These are phyloP conservation scores for Chlorella ohadii DNA, from an alignment of 139 green algal species.

Conservation along the genomic window DNA sequence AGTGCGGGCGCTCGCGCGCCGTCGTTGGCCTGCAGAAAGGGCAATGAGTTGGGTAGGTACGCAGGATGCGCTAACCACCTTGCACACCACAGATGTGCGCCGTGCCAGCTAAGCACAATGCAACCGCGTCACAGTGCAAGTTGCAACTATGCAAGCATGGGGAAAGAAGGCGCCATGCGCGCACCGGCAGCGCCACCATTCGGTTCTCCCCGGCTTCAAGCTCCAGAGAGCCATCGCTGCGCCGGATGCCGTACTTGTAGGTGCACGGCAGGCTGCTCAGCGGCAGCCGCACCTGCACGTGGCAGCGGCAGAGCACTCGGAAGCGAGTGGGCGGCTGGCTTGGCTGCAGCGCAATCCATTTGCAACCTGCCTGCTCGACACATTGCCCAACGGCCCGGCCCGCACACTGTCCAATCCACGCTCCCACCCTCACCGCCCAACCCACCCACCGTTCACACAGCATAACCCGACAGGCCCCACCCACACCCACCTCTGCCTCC, in stretches of 20 bases:
- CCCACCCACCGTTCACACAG: constrained; percentile 14
- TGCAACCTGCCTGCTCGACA: too few relatives aligned
- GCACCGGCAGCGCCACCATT: constrained; percentile 18
- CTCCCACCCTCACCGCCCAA: neutral
- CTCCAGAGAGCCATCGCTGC: constrained; percentile 15
- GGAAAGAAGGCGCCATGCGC: too few relatives aligned
- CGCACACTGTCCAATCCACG: neutral
- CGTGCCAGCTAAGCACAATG: too few relatives aligned
- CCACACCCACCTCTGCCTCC: constrained; percentile 54
- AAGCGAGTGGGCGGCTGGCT: too few relatives aligned
- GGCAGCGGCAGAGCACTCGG: neutral
- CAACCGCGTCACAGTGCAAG: too few relatives aligned
- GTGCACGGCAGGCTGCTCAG: constrained; percentile 78
- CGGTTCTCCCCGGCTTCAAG: constrained; percentile 53
- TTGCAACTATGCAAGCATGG: too few relatives aligned
- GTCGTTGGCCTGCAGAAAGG: neutral
- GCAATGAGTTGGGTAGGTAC: too few relatives aligned
- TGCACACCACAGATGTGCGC: too few relatives aligned
- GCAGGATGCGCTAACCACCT: too few relatives aligned
- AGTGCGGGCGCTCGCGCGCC: constrained; percentile 50
- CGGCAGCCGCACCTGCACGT: constrained; percentile 58
- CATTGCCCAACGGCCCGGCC: too few relatives aligned
- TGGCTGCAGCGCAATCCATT: too few relatives aligned
- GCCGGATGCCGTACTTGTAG: constrained; percentile 86
- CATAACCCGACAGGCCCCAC: too few relatives aligned